phyloP scores from a whole-genome alignment of 768 basidiomycete species.

The Mycena galericulata region DNA sequence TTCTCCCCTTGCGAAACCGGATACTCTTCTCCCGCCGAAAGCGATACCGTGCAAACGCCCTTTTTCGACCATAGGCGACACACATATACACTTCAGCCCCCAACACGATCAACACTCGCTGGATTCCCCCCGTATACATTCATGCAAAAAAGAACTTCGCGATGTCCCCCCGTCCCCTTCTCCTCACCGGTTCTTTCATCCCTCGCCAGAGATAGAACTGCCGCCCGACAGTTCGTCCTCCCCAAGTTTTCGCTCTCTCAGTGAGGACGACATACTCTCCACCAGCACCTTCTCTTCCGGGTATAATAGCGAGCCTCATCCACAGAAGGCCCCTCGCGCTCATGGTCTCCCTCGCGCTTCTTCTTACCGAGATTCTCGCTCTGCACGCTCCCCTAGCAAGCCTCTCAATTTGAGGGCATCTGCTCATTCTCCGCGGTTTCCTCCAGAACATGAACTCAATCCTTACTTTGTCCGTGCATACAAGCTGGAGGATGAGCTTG shows the following conservation, averaged over 20 bases:
- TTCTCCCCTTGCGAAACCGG: conserved; percentile 49
- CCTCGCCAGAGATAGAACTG: conserved; percentile 24
- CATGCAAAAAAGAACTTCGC: conserved; percentile 26
- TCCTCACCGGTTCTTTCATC: conserved; percentile 19
- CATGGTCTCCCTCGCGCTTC: conserved; percentile 18
- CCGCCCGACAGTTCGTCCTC: conserved; percentile 24
- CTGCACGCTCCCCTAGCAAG: conserved; percentile 1
- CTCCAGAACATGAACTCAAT: conserved; percentile 69
- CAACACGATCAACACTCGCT: conserved; percentile 20
- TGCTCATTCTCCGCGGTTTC: conserved; percentile 66
- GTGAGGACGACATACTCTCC: conserved; percentile 22
- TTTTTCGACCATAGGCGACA: conserved; percentile 47
- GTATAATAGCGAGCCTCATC: conserved; percentile 28
- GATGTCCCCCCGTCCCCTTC: conserved; percentile 23
- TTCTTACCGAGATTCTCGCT: conserved; percentile 16
- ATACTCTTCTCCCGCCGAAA: conserved; percentile 53
- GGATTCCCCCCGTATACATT: conserved; percentile 25
- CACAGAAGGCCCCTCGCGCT: conserved; percentile 5
- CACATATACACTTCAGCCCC: conserved; percentile 38
- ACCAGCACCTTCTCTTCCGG: conserved; percentile 23
- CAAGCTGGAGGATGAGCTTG: conserved; percentile 80
- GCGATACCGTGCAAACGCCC: conserved; percentile 56
- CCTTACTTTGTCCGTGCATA: conserved; percentile 70
- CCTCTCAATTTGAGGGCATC: conserved; percentile 38
- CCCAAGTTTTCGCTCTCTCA: conserved; percentile 20